These are phyloP conservation scores for Daldinia caldariorum DNA, from an alignment of 495 filamentous ascomycete species.

Conservation along the genomic window DNA sequence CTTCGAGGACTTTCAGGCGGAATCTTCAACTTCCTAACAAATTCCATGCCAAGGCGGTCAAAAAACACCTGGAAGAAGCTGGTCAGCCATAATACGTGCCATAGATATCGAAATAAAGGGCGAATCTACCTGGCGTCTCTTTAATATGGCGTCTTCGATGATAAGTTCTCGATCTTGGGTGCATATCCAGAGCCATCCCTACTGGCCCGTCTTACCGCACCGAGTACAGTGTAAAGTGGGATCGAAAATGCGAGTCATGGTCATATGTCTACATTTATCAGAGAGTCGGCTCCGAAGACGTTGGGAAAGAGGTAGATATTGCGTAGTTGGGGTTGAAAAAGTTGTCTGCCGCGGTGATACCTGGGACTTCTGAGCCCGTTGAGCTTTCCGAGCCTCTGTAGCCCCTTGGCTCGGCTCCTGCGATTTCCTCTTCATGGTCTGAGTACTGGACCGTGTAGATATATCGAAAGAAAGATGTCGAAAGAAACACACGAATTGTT, in stretches of 20 bases:
- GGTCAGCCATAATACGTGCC: slow-evolving; percentile 18
- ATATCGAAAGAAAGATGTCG: slow-evolving; percentile 2
- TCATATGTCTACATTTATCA: slow-evolving; percentile 64
- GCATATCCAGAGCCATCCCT: slow-evolving; percentile 76
- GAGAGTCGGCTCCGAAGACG: too few species aligned
- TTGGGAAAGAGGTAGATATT: neutral
- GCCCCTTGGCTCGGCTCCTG: too few species aligned
- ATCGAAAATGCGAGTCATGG: slow-evolving; percentile 66
- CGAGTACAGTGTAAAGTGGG: slow-evolving; percentile 57
- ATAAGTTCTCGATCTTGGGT: slow-evolving; percentile 65
- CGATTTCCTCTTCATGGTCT: neutral
- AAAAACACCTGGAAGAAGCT: slow-evolving; percentile 32
- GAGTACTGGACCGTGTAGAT: neutral
- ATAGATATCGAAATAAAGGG: slow-evolving; percentile 41
- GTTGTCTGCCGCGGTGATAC: neutral
- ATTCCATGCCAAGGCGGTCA: slow-evolving; percentile 20
- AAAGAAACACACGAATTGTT: neutral
- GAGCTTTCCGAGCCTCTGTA: neutral
- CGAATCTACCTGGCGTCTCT: slow-evolving; percentile 45
- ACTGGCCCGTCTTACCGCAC: slow-evolving; percentile 58
- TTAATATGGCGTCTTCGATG: slow-evolving; percentile 50
- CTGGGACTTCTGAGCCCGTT: neutral
- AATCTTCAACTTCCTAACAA: slow-evolving; percentile 39
- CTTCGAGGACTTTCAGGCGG: slow-evolving; percentile 48
- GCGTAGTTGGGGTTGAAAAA: neutral